Base-by-base conservation (phyloP, 179 eudicot species). In the Pouteria campechiana region DNA sequence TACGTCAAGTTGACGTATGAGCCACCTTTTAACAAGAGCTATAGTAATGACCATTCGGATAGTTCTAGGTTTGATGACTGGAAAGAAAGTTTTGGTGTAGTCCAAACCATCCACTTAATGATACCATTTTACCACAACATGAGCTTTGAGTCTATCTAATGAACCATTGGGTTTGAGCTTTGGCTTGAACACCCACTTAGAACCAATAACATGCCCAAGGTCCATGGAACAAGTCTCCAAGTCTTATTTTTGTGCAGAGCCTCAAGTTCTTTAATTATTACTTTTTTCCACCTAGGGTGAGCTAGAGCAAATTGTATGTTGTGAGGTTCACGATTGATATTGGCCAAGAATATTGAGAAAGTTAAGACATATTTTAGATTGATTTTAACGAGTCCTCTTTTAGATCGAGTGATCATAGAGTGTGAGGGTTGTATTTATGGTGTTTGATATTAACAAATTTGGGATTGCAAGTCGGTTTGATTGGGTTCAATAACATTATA, bases 331-430 rank as follows among this genome's bases (percentile, higher is more conserved):
- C 8, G 17, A 19, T 32, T 50, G 6, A 54, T 20, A 1, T 20
- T 13, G 8, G 10, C 4, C n/a, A 20, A 21, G n/a, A 4, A 8
- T 8, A 5, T 1, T 0, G 27, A 3, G 30, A 11, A 2, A 11
- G 17, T 3, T 4, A 33, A 35, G 18, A 19, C 35, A 44, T 34
- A 34, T 11, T 16, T 17, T 20, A 19, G 37, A 5, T 43, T 54
- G 0, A 44, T 37, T 21, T 44, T 24, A 5, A 54, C 7, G 0
- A 54, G 3, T 1, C 51, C 43, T 5, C 0, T 6, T 32, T 40
- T 38, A 6, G 57, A 31, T 2, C 48, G 31, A 5, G 57, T 42
- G 3, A 31, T 14, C 57, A 52, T 52, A 23, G 31, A 5, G 8
- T 32, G 49, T 4, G 2, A 6, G 17, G 11, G n/a, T 0, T 17